Base-by-base conservation (phyloP, 140 eudicot genomes). In the Senecio squalidus region DNA sequence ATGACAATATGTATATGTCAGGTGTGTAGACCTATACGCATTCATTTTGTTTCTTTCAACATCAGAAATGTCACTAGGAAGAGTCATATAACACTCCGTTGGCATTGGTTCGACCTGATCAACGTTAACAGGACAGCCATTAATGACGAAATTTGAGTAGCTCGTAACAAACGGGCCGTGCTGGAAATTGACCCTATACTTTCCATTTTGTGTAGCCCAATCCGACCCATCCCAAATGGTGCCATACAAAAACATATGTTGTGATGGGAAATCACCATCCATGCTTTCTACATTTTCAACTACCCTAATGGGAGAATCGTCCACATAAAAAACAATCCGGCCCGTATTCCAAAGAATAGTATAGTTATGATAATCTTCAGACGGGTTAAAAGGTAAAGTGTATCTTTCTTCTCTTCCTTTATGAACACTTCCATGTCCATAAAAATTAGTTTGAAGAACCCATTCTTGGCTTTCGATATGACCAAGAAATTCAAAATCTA, bases 401-500 rank as follows among this genome's bases (percentile, higher is more conserved):
- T 55, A 79, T 46, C 80, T 70, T 71, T 83, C 87, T 74, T 83
- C 92, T 62, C 87, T 70, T 13, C 92, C 92, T 39, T 63, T 63
- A 16, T 41, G 28, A 1, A 44, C 57, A 58, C 84, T 79, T 49
- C 84, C 92, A 58, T 76, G 66, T 1, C 92, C 92, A 38, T 80
- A 80, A 25, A 79, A 51, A 64, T 83, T 83, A 29, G 87, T 83
- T 56, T 83, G 92, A 13, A 83, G 44, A 6, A 67, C 31, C 92
- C 92, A 83, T 2, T 49, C 54, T 66, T 75, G 65, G 25, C 82
- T 74, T 4, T 31, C 48, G 4, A 57, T 58, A 55, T 83, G 82
- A 0, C 87, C 92, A 55, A 79, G 69, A 26, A 83, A 83, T 76
- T 83, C 92, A 54, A 83, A 54, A 55, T 83, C 92, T 3, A 83